phyloP scores from a whole-genome alignment of 169 alveolate genomes.

The Cystoisospora suis region DNA sequence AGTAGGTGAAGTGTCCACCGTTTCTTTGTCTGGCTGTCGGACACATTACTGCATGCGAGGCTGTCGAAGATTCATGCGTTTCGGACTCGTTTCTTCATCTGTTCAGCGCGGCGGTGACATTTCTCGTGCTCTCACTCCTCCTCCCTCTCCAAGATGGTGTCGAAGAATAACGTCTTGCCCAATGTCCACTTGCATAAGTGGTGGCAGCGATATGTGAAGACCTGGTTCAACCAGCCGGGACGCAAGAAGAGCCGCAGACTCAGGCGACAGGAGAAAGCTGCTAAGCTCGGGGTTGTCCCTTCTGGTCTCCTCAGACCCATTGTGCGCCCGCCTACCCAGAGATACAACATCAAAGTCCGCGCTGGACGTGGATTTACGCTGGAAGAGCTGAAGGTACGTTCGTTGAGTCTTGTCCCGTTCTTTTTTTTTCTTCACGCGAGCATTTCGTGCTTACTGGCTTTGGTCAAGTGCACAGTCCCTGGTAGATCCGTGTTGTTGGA shows the following conservation, averaged over 20 bases:
- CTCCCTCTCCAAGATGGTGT: constrained; percentile 74
- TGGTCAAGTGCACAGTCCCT: neutral
- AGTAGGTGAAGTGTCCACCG: no score
- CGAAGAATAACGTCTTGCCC: constrained; percentile 97
- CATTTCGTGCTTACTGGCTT: neutral
- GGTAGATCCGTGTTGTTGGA: neutral
- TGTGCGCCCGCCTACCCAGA: constrained; percentile 95
- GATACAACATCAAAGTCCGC: constrained; percentile 96
- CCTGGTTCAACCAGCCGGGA: constrained; percentile 98
- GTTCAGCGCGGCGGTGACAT: neutral
- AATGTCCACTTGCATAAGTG: constrained; percentile 97
- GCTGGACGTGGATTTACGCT: constrained; percentile 99
- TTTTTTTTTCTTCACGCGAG: neutral
- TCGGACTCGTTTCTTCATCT: no score
- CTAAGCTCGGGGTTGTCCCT: constrained; percentile 86
- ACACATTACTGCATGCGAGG: no score
- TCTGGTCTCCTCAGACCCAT: constrained; percentile 92
- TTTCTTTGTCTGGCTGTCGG: no score
- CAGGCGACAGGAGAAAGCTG: constrained; percentile 90
- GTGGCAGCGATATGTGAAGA: constrained; percentile 96
- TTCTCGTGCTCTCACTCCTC: neutral
- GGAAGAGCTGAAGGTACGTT: constrained; percentile 92
- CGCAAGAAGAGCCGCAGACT: constrained; percentile 92
- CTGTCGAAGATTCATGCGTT: no score
- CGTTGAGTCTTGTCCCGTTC: neutral